phyloP scores from a whole-genome alignment of 306 rosid genomes.

The Dalbergia cultrata region DNA sequence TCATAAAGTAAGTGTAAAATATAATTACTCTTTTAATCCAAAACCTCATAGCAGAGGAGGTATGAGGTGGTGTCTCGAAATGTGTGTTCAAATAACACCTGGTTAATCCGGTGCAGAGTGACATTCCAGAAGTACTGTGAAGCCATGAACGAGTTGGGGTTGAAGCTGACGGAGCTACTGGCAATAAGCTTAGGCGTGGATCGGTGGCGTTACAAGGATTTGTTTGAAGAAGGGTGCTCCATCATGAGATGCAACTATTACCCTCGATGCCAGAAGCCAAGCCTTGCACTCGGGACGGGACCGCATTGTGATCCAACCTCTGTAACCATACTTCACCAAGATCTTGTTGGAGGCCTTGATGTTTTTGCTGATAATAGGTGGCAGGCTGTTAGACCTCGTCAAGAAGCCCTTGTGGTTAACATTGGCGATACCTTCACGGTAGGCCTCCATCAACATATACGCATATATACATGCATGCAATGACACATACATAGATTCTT shows the following conservation, averaged over 20 bases:
- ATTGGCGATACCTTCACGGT: constrained; percentile 82
- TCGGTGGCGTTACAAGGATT: constrained; percentile 49
- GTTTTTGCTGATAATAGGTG: constrained; percentile 67
- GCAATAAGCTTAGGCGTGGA: constrained; percentile 78
- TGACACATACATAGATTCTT: no score
- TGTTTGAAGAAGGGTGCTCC: constrained; percentile 67
- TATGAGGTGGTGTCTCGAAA: no score
- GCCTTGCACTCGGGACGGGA: constrained; percentile 69
- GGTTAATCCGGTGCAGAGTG: constrained; percentile 30
- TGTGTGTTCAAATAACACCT: no score
- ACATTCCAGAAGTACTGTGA: constrained; percentile 70
- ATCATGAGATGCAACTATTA: constrained; percentile 85
- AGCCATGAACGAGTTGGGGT: constrained; percentile 63
- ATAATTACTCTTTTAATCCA: no score
- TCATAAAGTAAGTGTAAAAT: no score
- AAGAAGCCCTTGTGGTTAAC: constrained; percentile 68
- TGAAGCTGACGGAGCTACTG: constrained; percentile 64
- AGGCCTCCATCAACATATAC: constrained; percentile 19
- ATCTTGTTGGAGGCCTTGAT: constrained; percentile 78
- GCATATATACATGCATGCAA: neutral
- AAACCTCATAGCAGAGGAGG: no score
- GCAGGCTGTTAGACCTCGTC: constrained; percentile 63
- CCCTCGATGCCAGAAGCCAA: constrained; percentile 68
- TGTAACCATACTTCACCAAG: constrained; percentile 79
- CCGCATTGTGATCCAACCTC: constrained; percentile 90